These are phyloP conservation scores for Pyronema domesticum DNA, from an alignment of 495 filamentous ascomycete genomes.

Conservation along the genomic window DNA sequence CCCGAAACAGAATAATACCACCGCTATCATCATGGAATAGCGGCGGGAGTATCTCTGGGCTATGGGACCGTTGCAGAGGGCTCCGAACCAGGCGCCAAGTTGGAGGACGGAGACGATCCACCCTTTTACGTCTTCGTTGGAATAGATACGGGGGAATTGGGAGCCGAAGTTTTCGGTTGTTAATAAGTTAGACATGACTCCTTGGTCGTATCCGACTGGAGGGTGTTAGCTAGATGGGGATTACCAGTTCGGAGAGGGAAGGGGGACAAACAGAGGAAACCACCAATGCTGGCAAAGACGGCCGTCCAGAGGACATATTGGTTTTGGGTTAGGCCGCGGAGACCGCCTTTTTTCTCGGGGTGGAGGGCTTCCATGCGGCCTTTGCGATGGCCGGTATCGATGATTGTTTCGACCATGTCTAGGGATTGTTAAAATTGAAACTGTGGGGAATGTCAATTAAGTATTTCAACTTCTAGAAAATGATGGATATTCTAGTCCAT, in stretches of 20 bases:
- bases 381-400: background rate
- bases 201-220: slow-evolving; percentile 49
- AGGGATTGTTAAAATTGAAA: too few species aligned
- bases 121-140: slow-evolving; percentile 14
- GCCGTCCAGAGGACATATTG: slow-evolving; percentile 53
- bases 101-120: slow-evolving; percentile 44
- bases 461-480: too few species aligned
- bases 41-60: slow-evolving; percentile 60
- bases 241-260: background rate
- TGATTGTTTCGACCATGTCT: background rate
- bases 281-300: slow-evolving; percentile 62
- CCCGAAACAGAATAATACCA: slow-evolving; percentile 55
- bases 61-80: slow-evolving; percentile 55
- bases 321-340: slow-evolving; percentile 43
- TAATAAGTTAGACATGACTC: slow-evolving; percentile 42
- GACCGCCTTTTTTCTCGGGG: background rate
- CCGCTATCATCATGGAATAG: slow-evolving; percentile 53
- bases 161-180: background rate
- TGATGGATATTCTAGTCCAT: too few species aligned
- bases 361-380: background rate
- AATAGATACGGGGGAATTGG: slow-evolving; percentile 3
- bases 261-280: slow-evolving; percentile 19
- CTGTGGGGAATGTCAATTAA: too few species aligned
- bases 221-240: background rate
- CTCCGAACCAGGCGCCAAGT: slow-evolving; percentile 67